A percentile compares a stretch with the other conserved stretches of the same genome.
phyloP scores from a whole-genome alignment of 140 eudicot genomes.

The Flaveria floridana region DNA sequence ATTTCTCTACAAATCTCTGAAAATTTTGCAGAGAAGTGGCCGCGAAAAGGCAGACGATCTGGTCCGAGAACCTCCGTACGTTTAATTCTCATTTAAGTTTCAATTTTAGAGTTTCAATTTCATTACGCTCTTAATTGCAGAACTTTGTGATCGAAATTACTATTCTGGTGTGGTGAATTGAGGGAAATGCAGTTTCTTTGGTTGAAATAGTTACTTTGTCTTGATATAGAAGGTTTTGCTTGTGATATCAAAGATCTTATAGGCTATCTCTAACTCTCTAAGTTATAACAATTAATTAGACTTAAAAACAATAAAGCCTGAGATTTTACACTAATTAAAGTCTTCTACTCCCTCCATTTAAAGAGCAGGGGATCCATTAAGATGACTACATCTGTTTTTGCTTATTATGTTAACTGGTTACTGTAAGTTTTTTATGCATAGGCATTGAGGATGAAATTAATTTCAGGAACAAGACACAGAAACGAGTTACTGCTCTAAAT shows the following conservation, averaged over 20 bases:
- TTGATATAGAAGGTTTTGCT: too few species aligned
- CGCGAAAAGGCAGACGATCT: conserved; percentile 66
- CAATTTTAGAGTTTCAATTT: background rate
- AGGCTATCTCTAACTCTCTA: too few species aligned
- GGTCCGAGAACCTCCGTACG: conserved; percentile 74
- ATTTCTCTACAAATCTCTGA: background rate
- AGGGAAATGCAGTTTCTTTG: conserved; percentile 13
- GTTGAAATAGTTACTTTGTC: background rate
- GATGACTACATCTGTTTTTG: background rate
- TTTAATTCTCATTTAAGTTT: conserved; percentile 4
- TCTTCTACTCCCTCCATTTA: background rate
- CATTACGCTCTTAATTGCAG: conserved; percentile 12
- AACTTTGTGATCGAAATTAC: conserved; percentile 26
- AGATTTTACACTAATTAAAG: conserved; percentile 8
- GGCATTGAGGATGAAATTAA: conserved; percentile 20
- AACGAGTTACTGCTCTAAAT: conserved; percentile 77
- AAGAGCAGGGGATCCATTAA: background rate
- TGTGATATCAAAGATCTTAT: too few species aligned
- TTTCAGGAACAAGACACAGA: conserved; percentile 84
- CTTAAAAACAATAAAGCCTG: conserved; percentile 11
- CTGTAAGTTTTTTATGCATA: conserved; percentile 6
- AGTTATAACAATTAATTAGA: background rate
- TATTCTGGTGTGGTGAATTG: conserved; percentile 22
- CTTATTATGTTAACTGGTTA: background rate
- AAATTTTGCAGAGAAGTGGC: conserved; percentile 51